Evolutionary conservation across 2,329 filamentous ascomycete genomes (phyloP), one percentile per base, ranked within the genome.

Genomic region (Alternaria arbusti): DNA sequence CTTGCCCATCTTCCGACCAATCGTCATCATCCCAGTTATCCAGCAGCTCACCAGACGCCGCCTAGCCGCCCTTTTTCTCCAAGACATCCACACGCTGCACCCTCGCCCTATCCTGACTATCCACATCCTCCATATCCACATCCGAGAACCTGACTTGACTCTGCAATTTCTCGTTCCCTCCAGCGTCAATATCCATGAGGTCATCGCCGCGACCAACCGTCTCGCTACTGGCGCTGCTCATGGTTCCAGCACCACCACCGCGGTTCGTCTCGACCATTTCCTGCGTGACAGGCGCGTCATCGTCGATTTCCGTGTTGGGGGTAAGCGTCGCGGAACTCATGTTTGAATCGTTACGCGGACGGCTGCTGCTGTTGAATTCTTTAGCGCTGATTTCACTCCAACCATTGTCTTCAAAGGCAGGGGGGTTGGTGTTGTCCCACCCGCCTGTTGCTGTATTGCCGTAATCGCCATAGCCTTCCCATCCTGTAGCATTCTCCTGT

Each of bases 241-340:
- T 66, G 5, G 20, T 17, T 15, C 23, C 28, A 15, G 17, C n/a
- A n/a, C 68, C 67, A 12, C 59, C 71, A 9, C 59, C 68, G 8
- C 70, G 70, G 47, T 73, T 69, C 17, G 73, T 62, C 50, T 77
- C 74, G 9, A 73, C 62, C 70, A 74, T 76, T 52, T 78, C 74
- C 28, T 60, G 63, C 25, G 68, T 62, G 8, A 61, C 66, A 3
- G 55, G 43, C 3, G 57, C 65, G 7, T 70, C 71, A 11, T 77
- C 74, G 2, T 70, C 74, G 15, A 74, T 49, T 15, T 78, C 76
- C 2, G 76, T 78, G 15, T 78, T 75, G 4, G 78, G 78, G 8
- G 77, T 80, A n/a, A 79, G 56, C 10, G 78, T 80, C 17, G 72
- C 70, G 17, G 69, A 73, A 12, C 70, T 73, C 28, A 74, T 50